Percentiles rank a stretch among this genome's conserved stretches.
These are phyloP conservation scores for Wickerhamiella hasegawae DNA, from an alignment of 805 yeast genomes.

Conservation along the genomic window DNA sequence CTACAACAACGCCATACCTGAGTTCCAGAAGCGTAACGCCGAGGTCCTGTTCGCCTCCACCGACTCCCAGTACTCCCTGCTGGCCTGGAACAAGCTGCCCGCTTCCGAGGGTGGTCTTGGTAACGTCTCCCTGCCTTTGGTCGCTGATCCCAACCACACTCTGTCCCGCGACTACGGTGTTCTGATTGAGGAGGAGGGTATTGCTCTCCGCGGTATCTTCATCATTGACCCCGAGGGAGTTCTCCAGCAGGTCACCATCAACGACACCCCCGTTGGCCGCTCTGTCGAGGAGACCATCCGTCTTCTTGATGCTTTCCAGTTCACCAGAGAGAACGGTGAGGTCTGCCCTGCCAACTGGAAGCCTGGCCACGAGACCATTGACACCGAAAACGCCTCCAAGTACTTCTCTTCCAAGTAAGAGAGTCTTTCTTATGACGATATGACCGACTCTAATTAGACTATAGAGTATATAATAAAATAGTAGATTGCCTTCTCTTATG, in stretches of 20 bases:
- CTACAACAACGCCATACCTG: slow-evolving; percentile 86
- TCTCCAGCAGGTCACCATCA: slow-evolving; percentile 93
- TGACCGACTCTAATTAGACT: too few relatives aligned
- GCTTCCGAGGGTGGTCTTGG: slow-evolving; percentile 99
- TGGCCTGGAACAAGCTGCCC: slow-evolving; percentile 96
- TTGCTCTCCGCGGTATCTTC: slow-evolving; percentile 96
- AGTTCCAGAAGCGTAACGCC: slow-evolving; percentile 73
- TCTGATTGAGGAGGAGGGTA: slow-evolving; percentile 86
- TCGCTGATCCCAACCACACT: slow-evolving; percentile 94
- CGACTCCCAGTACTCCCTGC: slow-evolving; percentile 92
- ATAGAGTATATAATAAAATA: too few relatives aligned
- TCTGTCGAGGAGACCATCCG: slow-evolving; percentile 95
- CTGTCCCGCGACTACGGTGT: slow-evolving; percentile 96
- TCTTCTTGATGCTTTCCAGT: slow-evolving; percentile 97
- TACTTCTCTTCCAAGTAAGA: slow-evolving; percentile 13
- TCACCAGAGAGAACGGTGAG: slow-evolving; percentile 98
- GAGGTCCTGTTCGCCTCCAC: slow-evolving; percentile 93
- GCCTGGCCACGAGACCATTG: slow-evolving; percentile 85
- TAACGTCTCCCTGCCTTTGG: slow-evolving; percentile 79
- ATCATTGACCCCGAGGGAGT: slow-evolving; percentile 91
- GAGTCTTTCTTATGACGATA: neutral
- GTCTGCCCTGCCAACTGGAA: slow-evolving; percentile 99
- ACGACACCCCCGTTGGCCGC: slow-evolving; percentile 99
- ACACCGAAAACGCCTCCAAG: slow-evolving; percentile 19
- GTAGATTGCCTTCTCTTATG: too few relatives aligned